These are phyloP conservation scores for Suhomyces xylopsoci DNA, from an alignment of 805 yeast genomes.

Conservation along the genomic window DNA sequence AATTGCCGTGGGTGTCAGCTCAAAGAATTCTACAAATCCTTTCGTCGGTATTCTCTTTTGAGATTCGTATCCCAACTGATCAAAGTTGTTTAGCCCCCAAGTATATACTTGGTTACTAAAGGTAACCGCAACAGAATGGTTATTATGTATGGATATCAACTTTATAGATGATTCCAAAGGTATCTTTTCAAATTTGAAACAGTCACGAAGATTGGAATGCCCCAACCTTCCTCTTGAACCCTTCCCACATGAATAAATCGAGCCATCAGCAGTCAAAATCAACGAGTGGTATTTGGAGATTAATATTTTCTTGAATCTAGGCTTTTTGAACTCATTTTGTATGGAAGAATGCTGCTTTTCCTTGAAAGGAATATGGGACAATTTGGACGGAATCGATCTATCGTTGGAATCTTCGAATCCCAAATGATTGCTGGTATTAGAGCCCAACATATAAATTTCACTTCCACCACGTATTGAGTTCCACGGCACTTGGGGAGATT, in stretches of 20 bases:
- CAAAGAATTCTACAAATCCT: constrained; percentile 27
- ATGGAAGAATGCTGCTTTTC: background rate
- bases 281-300: constrained; percentile 68
- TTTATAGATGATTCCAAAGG: constrained; percentile 29
- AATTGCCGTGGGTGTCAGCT: constrained; percentile 38
- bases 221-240: constrained; percentile 75
- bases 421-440: constrained; percentile 57
- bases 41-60: constrained; percentile 14
- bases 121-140: constrained; percentile 64
- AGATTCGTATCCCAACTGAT: constrained; percentile 57
- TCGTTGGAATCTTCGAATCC: constrained; percentile 65
- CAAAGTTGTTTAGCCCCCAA: constrained; percentile 74
- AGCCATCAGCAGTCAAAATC: constrained; percentile 53
- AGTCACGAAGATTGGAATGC: constrained; percentile 36
- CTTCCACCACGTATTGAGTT: constrained; percentile 50
- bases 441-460: constrained; percentile 58
- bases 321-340: constrained; percentile 23
- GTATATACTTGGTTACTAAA: constrained; percentile 53
- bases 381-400: constrained; percentile 38
- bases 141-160: constrained; percentile 53
- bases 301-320: constrained; percentile 45
- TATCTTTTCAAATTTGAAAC: constrained; percentile 45
- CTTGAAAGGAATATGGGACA: constrained; percentile 28
- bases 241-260: constrained; percentile 60
- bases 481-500: constrained; percentile 30